These are phyloP conservation scores for Vigna reflexopilosa DNA, from an alignment of 306 rosid genomes.

Conservation along the genomic window DNA sequence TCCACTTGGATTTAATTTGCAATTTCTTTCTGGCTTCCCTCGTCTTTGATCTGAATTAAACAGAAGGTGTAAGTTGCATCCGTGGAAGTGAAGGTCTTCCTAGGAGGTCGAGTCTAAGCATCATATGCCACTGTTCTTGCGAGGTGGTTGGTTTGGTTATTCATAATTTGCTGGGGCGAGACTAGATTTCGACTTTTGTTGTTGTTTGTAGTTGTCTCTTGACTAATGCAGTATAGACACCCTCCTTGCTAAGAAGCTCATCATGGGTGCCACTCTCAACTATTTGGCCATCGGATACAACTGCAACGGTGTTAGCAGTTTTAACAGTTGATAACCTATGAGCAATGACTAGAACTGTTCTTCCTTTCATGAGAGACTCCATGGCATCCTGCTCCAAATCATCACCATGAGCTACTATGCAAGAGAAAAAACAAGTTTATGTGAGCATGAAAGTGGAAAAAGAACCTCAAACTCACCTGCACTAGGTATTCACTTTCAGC, in stretches of 20 bases:
- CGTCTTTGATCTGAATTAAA: neutral
- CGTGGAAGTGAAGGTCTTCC: constrained; percentile 2
- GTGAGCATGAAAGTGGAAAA: constrained; percentile 25
- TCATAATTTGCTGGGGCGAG: constrained; percentile 5
- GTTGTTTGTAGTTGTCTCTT: constrained; percentile 63
- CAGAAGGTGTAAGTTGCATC: neutral
- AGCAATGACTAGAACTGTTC: constrained; percentile 79
- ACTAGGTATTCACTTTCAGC: constrained; percentile 83
- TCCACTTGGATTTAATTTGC: neutral
- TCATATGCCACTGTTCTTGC: neutral
- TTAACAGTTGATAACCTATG: constrained; percentile 78
- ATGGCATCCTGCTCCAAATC: constrained; percentile 66
- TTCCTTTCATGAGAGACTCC: constrained; percentile 78
- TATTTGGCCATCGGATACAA: constrained; percentile 70
- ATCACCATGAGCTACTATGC: constrained; percentile 23
- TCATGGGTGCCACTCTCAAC: constrained; percentile 74
- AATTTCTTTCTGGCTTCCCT: neutral
- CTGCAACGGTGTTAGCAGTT: constrained; percentile 68
- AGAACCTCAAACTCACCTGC: constrained; percentile 49
- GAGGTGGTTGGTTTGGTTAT: constrained; percentile 1
- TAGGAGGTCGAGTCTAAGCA: constrained; percentile 4
- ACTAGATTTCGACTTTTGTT: constrained; percentile 51
- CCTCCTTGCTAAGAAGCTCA: constrained; percentile 62
- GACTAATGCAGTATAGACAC: constrained; percentile 68
- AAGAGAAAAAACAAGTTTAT: constrained; percentile 12